Evolutionary conservation across 768 basidiomycete genomes (phyloP), one percentile per base, ranked within the genome.

Genomic region (Cystobasidiopsis lactophilus): DNA sequence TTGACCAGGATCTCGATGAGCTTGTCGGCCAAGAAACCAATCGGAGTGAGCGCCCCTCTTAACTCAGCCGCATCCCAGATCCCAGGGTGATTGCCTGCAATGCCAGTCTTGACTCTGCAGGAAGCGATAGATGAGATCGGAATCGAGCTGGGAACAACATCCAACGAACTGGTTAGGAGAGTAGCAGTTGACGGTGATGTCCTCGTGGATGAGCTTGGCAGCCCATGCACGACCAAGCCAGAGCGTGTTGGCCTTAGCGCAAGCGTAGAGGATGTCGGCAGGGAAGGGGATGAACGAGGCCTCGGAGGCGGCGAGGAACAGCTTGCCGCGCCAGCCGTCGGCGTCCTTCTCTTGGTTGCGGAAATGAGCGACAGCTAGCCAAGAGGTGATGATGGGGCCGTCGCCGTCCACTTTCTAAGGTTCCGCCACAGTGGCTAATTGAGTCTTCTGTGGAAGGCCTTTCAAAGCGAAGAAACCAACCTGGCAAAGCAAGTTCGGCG

Each of bases 311-410:
- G 53, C 44, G 19, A 49, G 35, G 26, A 54, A 19, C 3, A 54
- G 30, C 52, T 50, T 54, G 23, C 53, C 53, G 14, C 53, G 33
- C 45, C 26, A 38, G 19, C 53, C 53, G 11, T 49, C 26, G 9
- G 30, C 21, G 37, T 54, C 53, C 21, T 24, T 31, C 18, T 40
- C 47, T 29, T 54, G 53, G 31, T 19, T 37, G 23, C 53, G 33
- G 33, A 54, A 54, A 29, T 54, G 46, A 2, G 47, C 45, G 5
- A 54, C 9, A 3, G 53, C 53, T 7, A 50, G 35, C 29, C 45
- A 47, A 27, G 45, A 47, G 24, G 30, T 30, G 45, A 47, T 47
- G 14, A 30, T 16, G 16, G 45, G 45, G 4, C 16, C 24, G 13
- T 47, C 24, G 26, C 30, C 45, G 4, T 11, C 45, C 14, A 47